phyloP scores from a whole-genome alignment of 192 early-diverging fungal genomes.

The Rhizoclosmatium sp. region DNA sequence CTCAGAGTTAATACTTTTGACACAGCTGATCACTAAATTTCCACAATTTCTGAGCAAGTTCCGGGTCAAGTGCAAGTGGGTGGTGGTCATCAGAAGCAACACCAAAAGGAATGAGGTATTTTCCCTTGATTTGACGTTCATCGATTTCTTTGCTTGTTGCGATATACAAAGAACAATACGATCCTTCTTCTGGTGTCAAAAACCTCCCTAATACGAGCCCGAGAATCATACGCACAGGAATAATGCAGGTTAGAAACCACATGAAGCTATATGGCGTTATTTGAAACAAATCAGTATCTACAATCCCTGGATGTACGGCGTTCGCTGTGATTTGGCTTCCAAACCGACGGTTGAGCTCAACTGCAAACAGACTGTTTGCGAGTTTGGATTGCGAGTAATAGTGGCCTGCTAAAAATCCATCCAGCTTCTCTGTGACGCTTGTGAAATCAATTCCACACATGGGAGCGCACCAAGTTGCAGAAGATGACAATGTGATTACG shows the following conservation, averaged over 20 bases:
- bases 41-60: neutral
- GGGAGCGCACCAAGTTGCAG: neutral
- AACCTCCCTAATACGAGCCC: neutral
- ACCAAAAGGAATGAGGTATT: constrained; percentile 3
- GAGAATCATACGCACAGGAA: neutral
- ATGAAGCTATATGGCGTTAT: neutral
- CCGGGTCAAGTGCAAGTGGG: neutral
- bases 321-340: neutral
- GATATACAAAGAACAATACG: neutral
- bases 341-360: neutral
- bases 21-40: too few species aligned
- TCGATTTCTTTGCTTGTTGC: neutral
- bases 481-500: constrained; percentile 42
- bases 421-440: neutral
- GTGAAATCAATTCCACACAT: constrained; percentile 31
- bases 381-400: constrained; percentile 61
- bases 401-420: neutral
- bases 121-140: neutral
- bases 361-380: constrained; percentile 55
- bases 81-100: neutral
- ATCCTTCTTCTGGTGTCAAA: neutral
- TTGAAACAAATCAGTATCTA: neutral
- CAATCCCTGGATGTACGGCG: neutral
- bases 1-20: too few species aligned
- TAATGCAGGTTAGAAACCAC: neutral